These are phyloP conservation scores for Kwoniella dendrophila DNA, from an alignment of 768 basidiomycete genomes.

Conservation along the genomic window DNA sequence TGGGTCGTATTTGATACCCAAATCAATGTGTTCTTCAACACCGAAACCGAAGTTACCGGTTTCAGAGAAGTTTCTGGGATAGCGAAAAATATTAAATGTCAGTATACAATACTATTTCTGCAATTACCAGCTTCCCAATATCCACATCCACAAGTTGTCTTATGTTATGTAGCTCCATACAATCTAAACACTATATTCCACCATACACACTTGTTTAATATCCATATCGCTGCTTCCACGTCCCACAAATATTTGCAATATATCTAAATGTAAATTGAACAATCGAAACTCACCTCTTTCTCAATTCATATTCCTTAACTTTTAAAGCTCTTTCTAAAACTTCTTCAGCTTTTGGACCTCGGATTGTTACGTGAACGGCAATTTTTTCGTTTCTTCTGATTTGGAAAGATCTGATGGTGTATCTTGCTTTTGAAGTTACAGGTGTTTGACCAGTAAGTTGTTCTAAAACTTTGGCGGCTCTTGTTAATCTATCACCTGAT, in stretches of 20 bases:
- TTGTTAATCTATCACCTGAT: slow-evolving; percentile 97
- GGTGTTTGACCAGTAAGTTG: slow-evolving; percentile 99
- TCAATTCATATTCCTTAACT: slow-evolving; percentile 99
- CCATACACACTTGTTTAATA: no score
- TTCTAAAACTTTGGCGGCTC: slow-evolving; percentile 98
- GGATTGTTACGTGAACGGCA: slow-evolving; percentile 96
- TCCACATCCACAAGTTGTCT: neutral
- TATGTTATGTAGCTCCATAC: neutral
- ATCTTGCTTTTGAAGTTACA: slow-evolving; percentile 98
- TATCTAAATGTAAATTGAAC: neutral
- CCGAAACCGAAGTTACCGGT: slow-evolving; percentile 99
- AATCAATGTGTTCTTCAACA: slow-evolving; percentile 93
- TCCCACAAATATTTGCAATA: no score
- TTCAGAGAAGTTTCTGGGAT: slow-evolving; percentile 85
- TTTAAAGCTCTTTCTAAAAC: slow-evolving; percentile 98
- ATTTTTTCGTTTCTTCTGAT: slow-evolving; percentile 99
- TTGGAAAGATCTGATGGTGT: slow-evolving; percentile 98
- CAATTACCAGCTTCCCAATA: neutral
- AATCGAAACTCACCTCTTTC: slow-evolving; percentile 60
- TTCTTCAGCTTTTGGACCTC: slow-evolving; percentile 99
- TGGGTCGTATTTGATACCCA: slow-evolving; percentile 98
- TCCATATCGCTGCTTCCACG: no score
- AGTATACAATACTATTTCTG: neutral
- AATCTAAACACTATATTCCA: neutral
- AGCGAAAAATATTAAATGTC: neutral